These are phyloP conservation scores for Gossypium arboreum DNA, from an alignment of 345 rosid genomes.

Conservation along the genomic window DNA sequence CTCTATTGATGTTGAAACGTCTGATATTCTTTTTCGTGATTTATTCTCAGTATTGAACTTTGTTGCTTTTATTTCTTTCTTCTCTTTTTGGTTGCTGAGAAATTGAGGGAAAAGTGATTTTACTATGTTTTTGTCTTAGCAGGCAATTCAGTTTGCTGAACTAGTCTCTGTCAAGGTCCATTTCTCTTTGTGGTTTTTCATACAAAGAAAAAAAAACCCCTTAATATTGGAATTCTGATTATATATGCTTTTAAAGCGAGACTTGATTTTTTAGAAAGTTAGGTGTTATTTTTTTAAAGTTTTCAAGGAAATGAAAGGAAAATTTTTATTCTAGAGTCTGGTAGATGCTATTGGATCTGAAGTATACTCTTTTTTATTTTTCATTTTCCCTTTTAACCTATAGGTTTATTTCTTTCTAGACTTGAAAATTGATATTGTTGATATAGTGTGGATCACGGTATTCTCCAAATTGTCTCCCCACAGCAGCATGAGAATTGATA, in stretches of 20 bases:
- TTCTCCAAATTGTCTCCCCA: neutral
- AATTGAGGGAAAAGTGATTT: conserved; percentile 12
- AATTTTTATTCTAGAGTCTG: neutral
- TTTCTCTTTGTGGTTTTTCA: neutral
- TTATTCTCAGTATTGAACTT: neutral
- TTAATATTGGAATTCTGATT: neutral
- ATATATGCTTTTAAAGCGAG: neutral
- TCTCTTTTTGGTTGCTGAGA: conserved; percentile 15
- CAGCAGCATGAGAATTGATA: neutral
- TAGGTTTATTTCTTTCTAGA: neutral
- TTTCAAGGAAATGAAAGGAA: neutral
- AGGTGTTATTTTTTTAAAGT: neutral
- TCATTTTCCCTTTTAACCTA: neutral
- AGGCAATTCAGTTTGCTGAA: neutral
- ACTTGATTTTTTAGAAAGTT: conserved; percentile 4
- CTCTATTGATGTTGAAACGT: neutral
- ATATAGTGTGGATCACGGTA: neutral
- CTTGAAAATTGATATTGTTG: neutral
- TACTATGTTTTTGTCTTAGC: neutral
- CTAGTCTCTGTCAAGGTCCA: neutral
- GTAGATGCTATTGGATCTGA: neutral
- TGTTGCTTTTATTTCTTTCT: neutral
- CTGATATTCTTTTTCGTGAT: neutral
- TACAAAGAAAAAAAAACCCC: neutral
- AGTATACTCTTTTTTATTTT: neutral